These are phyloP conservation scores for Striga asiatica DNA, from an alignment of 257 asterid species.

Conservation along the genomic window DNA sequence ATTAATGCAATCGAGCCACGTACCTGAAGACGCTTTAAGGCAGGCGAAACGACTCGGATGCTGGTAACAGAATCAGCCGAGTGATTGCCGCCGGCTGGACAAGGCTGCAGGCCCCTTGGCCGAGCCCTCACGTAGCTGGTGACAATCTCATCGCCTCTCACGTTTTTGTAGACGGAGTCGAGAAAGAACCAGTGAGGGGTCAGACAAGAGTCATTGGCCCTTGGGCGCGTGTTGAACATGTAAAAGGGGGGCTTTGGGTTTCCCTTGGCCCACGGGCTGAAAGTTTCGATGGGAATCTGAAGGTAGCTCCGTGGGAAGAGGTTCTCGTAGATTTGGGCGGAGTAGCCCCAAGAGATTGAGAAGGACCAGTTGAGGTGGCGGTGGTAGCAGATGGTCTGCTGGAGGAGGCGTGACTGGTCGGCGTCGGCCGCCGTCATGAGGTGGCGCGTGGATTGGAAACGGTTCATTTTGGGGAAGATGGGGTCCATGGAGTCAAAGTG, in stretches of 20 bases:
- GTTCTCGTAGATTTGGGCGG: constrained; percentile 34
- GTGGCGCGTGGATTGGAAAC: constrained; percentile 39
- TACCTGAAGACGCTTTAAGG: constrained; percentile 29
- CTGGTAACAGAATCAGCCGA: constrained; percentile 28
- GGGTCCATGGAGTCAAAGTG: constrained; percentile 56
- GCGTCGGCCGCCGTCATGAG: constrained; percentile 56
- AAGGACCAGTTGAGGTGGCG: constrained; percentile 45
- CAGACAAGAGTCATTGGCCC: constrained; percentile 27
- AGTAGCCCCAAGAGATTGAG: constrained; percentile 80
- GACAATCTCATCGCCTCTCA: neutral
- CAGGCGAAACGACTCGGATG: constrained; percentile 20
- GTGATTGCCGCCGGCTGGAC: constrained; percentile 24
- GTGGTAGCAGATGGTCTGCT: constrained; percentile 61
- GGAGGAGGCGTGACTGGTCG: constrained; percentile 62
- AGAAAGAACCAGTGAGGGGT: constrained; percentile 42
- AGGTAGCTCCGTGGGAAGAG: neutral
- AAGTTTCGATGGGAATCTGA: neutral
- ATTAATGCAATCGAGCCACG: no score
- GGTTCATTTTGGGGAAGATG: constrained; percentile 47
- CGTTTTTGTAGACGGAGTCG: constrained; percentile 17
- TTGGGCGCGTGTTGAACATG: constrained; percentile 42
- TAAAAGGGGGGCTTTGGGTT: constrained; percentile 23
- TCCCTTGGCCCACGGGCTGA: neutral
- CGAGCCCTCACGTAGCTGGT: constrained; percentile 24
- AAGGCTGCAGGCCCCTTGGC: constrained; percentile 21